Evolutionary conservation across 2,329 filamentous ascomycete genomes (phyloP).

Genomic region (Iodosphaeria phyllophila): DNA sequence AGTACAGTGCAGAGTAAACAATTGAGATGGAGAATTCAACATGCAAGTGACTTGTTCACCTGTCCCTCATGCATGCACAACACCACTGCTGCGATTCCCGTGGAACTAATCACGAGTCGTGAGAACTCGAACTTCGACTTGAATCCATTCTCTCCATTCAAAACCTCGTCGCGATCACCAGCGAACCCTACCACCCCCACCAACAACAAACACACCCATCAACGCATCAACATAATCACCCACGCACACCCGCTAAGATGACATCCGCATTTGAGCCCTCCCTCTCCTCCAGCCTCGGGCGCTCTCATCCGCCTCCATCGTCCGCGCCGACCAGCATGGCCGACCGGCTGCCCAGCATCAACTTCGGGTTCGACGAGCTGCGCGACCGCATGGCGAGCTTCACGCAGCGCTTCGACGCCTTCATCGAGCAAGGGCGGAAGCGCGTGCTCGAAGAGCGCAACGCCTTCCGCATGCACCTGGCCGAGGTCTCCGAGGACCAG

Average conservation of each 20-base stretch:
- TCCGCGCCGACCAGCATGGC: slow-evolving; percentile 49
- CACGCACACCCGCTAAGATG: too few species aligned
- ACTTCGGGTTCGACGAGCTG: slow-evolving; percentile 91
- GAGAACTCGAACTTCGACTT: too few species aligned
- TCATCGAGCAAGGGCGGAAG: slow-evolving; percentile 82
- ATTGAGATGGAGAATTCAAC: too few species aligned
- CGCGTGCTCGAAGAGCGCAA: slow-evolving; percentile 85
- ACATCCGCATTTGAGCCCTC: slow-evolving; percentile 45
- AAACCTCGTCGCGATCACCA: too few species aligned
- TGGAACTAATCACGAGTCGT: too few species aligned
- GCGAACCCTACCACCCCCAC: background rate
- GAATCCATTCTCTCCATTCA: too few species aligned
- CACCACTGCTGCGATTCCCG: too few species aligned
- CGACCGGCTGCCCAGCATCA: slow-evolving; percentile 68
- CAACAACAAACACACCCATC: too few species aligned
- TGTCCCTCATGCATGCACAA: too few species aligned
- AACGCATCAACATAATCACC: too few species aligned
- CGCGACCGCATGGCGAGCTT: slow-evolving; percentile 92
- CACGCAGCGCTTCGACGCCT: slow-evolving; percentile 75
- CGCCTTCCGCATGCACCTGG: slow-evolving; percentile 76
- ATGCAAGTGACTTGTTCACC: too few species aligned
- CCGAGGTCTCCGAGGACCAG: slow-evolving; percentile 79
- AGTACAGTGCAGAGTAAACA: too few species aligned
- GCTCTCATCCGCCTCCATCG: slow-evolving; percentile 36
- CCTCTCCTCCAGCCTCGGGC: slow-evolving; percentile 41